A percentile compares a stretch with the other conserved stretches of the same genome.
These are phyloP conservation scores for Sextonia rubra DNA, from an alignment of 164 flowering plant genomes.

Conservation along the genomic window DNA sequence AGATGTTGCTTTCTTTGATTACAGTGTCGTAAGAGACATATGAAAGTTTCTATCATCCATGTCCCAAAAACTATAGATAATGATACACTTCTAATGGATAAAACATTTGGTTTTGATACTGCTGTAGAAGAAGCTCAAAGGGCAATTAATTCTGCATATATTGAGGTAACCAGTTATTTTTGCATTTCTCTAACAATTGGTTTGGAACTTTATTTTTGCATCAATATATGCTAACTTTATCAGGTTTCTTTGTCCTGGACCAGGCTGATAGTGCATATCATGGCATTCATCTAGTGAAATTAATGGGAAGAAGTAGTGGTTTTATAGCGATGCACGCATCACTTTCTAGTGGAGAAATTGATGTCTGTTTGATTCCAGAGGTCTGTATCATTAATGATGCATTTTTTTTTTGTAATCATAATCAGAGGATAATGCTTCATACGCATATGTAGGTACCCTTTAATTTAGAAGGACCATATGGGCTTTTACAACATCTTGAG, in stretches of 20 bases:
- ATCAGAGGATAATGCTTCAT: neutral
- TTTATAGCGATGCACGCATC: constrained; percentile 52
- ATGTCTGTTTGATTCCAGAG: constrained; percentile 48
- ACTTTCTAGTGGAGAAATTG: constrained; percentile 43
- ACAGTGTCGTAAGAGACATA: constrained; percentile 38
- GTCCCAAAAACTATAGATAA: constrained; percentile 50
- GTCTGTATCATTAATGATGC: constrained; percentile 12
- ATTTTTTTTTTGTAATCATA: neutral
- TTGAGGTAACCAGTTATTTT: constrained; percentile 29
- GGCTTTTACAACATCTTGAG: constrained; percentile 36
- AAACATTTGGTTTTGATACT: constrained; percentile 49
- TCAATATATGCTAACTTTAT: neutral
- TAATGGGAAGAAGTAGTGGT: constrained; percentile 53
- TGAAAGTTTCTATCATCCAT: constrained; percentile 39
- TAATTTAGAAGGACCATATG: constrained; percentile 33
- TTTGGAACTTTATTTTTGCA: neutral
- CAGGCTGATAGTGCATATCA: constrained; percentile 47
- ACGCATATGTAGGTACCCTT: constrained; percentile 29
- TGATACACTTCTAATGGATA: constrained; percentile 47
- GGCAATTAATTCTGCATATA: constrained; percentile 48
- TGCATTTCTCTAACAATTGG: neutral
- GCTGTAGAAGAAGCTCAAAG: constrained; percentile 52
- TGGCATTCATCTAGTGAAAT: constrained; percentile 42
- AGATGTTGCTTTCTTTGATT: constrained; percentile 9
- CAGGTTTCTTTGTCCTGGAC: neutral